A percentile compares a stretch with the other conserved stretches of the same genome.
These are phyloP conservation scores for Meira nashicola DNA, from an alignment of 1,284 basidiomycete genomes.

Conservation along the genomic window DNA sequence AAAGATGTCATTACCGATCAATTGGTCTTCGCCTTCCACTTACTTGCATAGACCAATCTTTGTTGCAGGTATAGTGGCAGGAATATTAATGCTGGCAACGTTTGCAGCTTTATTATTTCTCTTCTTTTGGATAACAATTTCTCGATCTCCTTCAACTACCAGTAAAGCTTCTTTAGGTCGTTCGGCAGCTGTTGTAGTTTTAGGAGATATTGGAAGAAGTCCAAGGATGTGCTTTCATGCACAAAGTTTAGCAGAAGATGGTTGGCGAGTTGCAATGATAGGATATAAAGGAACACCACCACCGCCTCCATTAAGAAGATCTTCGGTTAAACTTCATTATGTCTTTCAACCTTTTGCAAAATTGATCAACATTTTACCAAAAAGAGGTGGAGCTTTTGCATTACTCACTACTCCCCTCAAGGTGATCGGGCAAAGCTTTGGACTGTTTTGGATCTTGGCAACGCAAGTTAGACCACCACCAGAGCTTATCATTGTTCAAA, in stretches of 20 bases:
- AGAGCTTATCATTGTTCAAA: conserved; percentile 87
- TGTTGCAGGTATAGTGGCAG: no score
- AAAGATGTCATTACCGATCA: no score
- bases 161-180: conserved; percentile 21
- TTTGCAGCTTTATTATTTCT: conserved; percentile 22
- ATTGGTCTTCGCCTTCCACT: no score
- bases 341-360: conserved; percentile 63
- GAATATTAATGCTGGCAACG: conserved; percentile 2
- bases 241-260: conserved; percentile 76
- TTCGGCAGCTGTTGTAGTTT: conserved; percentile 74
- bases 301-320: conserved; percentile 25
- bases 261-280: conserved; percentile 74
- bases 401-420: conserved; percentile 71
- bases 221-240: conserved; percentile 99
- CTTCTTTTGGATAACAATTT: conserved; percentile 33
- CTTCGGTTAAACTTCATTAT: conserved; percentile 55
- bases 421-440: conserved; percentile 55
- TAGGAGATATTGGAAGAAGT: conserved; percentile 91
- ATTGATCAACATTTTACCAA: conserved; percentile 59
- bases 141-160: conserved; percentile 21
- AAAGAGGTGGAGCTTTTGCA: conserved; percentile 60
- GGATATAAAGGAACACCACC: conserved; percentile 63
- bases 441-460: conserved; percentile 39
- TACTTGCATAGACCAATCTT: no score
- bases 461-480: conserved; percentile 65